These are phyloP conservation scores for Talaromyces islandicus DNA, from an alignment of 2,329 filamentous ascomycete genomes.

Conservation along the genomic window DNA sequence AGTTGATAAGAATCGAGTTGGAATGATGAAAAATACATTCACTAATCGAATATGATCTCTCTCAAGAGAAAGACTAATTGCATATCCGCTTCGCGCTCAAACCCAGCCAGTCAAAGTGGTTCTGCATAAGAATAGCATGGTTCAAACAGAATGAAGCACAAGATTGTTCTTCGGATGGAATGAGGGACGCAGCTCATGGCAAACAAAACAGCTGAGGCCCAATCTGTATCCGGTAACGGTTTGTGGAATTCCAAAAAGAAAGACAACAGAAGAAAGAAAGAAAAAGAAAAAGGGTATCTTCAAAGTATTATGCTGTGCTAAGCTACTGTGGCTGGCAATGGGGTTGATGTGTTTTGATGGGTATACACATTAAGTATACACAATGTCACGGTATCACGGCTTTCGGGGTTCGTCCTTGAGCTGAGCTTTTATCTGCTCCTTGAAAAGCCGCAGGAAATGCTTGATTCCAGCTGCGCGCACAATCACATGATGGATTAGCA, in stretches of 20 bases:
- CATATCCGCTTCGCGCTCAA: neutral
- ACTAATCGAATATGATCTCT: neutral
- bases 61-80: neutral
- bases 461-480: conserved; percentile 20
- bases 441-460: conserved; percentile 34
- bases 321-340: neutral
- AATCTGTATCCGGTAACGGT: conserved; percentile 17
- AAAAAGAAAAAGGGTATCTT: neutral
- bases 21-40: neutral
- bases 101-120: neutral
- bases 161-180: conserved; percentile 20
- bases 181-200: conserved; percentile 18
- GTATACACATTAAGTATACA: neutral
- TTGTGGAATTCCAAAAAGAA: neutral
- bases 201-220: conserved; percentile 15
- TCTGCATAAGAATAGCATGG: conserved; percentile 9
- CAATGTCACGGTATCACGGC: conserved; percentile 16
- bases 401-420: conserved; percentile 32
- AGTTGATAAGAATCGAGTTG: neutral
- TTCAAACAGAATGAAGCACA: conserved; percentile 17
- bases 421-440: conserved; percentile 38
- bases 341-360: neutral
- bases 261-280: neutral
- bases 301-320: neutral
- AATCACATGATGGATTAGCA: neutral